These are phyloP conservation scores for Chrysanthemum makinoi DNA, from an alignment of 129 eudicot genomes.

Conservation along the genomic window DNA sequence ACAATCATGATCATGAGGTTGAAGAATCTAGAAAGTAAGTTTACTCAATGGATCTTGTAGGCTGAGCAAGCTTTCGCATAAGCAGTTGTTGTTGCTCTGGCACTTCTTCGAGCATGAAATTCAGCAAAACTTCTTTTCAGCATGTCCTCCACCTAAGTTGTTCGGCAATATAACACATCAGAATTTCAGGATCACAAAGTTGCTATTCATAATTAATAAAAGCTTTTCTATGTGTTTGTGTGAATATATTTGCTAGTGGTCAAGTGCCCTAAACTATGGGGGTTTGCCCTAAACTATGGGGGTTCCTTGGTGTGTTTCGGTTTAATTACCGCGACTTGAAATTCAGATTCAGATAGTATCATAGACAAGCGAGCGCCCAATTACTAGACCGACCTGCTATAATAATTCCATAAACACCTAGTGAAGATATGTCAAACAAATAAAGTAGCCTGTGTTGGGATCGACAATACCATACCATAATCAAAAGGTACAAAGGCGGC, in stretches of 20 bases:
- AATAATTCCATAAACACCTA: no score
- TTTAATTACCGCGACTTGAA: neutral
- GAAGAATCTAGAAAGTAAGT: conserved; percentile 12
- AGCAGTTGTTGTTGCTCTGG: conserved; percentile 92
- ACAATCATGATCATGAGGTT: neutral
- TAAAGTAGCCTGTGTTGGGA: no score
- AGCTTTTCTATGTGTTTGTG: no score
- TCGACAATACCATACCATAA: no score
- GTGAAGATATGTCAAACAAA: no score
- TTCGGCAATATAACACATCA: conserved; percentile 4
- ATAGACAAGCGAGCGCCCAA: no score
- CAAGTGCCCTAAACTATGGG: no score
- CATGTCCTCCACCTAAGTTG: conserved; percentile 94
- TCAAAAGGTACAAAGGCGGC: no score
- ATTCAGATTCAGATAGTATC: neutral
- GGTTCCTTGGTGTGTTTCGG: neutral
- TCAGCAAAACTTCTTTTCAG: conserved; percentile 99
- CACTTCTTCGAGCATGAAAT: conserved; percentile 95
- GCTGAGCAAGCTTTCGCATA: conserved; percentile 94
- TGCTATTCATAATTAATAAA: neutral
- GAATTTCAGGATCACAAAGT: conserved; percentile 7
- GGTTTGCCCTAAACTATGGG: no score
- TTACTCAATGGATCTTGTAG: conserved; percentile 85
- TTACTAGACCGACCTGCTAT: no score
- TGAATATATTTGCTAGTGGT: no score